Evolutionary conservation across 176 grass and related monocot genomes (phyloP).

Genomic region (Secale cereale): DNA sequence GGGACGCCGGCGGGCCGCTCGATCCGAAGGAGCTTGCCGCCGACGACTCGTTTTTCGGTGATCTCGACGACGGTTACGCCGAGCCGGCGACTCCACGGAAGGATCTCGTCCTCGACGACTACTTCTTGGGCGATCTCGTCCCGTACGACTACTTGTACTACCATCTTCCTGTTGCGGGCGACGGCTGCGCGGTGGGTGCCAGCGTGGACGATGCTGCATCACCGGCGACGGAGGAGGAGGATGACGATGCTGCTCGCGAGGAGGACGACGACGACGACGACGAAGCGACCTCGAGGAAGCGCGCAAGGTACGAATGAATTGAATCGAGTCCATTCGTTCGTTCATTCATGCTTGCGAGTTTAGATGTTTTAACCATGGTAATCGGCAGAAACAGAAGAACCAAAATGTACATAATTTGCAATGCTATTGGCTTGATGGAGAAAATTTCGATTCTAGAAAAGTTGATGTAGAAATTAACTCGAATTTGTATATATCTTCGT

Average conservation of each 20-base stretch:
- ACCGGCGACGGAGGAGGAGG: neutral
- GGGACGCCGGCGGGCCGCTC: neutral
- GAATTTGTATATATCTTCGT: too few relatives aligned
- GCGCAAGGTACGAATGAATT: conserved; percentile 35
- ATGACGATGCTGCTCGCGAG: neutral
- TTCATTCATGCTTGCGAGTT: neutral
- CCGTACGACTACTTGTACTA: neutral
- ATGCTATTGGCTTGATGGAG: too few relatives aligned
- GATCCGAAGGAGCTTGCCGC: neutral
- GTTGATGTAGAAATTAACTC: too few relatives aligned
- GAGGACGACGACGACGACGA: conserved; percentile 16
- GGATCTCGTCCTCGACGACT: neutral
- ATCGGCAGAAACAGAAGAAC: neutral
- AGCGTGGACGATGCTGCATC: neutral
- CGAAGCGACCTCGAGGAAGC: conserved; percentile 18
- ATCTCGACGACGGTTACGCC: too few relatives aligned
- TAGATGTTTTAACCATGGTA: neutral
- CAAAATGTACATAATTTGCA: neutral
- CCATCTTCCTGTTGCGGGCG: neutral
- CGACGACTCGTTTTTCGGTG: neutral
- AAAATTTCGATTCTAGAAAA: too few relatives aligned
- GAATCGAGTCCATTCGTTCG: neutral
- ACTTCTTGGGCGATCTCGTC: neutral
- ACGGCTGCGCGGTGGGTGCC: neutral
- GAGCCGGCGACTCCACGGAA: too few relatives aligned